Conservation (phyloP, 352 stramenopile genomes). For the Ochromonadaceae sp. region DNA sequence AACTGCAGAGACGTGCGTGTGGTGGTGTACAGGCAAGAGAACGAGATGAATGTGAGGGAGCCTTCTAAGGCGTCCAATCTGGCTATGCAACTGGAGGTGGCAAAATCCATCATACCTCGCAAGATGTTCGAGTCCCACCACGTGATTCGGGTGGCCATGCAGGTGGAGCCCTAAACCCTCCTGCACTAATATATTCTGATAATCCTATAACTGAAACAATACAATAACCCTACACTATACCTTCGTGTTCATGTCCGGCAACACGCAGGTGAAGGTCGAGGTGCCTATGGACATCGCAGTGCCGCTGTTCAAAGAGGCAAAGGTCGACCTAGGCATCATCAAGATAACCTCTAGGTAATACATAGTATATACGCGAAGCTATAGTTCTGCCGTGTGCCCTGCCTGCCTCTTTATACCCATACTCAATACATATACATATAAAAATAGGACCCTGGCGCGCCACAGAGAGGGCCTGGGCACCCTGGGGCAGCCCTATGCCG, state of each 20-base stretch:
- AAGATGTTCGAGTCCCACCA: not conserved
- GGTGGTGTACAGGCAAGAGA: not conserved
- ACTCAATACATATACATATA: too few species aligned
- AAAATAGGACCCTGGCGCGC: not conserved
- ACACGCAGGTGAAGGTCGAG: not conserved
- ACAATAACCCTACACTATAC: too few species aligned
- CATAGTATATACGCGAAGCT: too few species aligned
- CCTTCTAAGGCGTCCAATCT: not conserved
- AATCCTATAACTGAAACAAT: too few species aligned
- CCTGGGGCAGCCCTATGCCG: conserved; percentile 15
- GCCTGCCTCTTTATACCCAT: too few species aligned
- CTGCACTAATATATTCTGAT: too few species aligned
- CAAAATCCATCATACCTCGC: not conserved
- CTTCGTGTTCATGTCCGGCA: too few species aligned
- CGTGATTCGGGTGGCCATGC: not conserved
- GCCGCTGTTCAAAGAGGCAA: not conserved
- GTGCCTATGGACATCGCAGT: conserved; percentile 7
- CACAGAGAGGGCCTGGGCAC: not conserved
- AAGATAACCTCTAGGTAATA: conserved; percentile 1
- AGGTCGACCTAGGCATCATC: conserved; percentile 12
- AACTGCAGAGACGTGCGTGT: not conserved
- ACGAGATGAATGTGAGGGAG: not conserved
- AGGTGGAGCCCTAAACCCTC: not conserved
- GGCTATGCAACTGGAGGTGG: not conserved
- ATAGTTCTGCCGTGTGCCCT: too few species aligned